A percentile compares a stretch with the other conserved stretches of the same genome.
phyloP scores from a whole-genome alignment of 2,329 filamentous ascomycete genomes.

The Cladobotryum mycophilum region DNA sequence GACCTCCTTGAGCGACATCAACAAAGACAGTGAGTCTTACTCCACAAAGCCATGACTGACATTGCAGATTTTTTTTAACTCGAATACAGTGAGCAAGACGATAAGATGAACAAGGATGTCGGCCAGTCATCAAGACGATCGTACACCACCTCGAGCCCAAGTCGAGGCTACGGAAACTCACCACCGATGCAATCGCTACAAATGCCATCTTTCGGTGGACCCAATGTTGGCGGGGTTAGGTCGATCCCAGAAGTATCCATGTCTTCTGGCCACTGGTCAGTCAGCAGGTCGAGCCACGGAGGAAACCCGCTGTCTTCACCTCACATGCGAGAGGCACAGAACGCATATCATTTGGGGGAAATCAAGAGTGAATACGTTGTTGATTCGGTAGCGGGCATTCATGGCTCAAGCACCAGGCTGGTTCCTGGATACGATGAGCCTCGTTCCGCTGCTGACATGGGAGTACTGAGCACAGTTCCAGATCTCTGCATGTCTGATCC shows the following conservation, averaged over 20 bases:
- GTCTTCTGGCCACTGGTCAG: conserved; percentile 18
- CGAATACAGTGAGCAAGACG: conserved; percentile 19
- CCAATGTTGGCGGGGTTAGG: conserved; percentile 6
- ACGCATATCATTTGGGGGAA: conserved; percentile 17
- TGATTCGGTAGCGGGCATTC: conserved; percentile 13
- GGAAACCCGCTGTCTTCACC: conserved; percentile 12
- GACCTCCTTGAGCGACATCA: conserved; percentile 54
- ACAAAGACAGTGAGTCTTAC: conserved; percentile 30
- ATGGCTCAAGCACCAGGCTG: conserved; percentile 13
- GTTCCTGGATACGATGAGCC: conserved; percentile 17
- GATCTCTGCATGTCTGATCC: conserved; percentile 18
- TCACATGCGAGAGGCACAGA: conserved; percentile 14
- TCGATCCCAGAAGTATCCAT: conserved; percentile 13
- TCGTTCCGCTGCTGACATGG: conserved; percentile 18
- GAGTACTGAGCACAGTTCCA: conserved; percentile 14
- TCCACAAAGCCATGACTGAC: not conserved
- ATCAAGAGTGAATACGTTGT: conserved; percentile 20
- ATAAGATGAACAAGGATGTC: conserved; percentile 3
- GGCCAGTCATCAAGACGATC: conserved; percentile 11
- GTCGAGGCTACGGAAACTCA: conserved; percentile 12
- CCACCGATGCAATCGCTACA: conserved; percentile 15
- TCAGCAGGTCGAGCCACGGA: conserved; percentile 9
- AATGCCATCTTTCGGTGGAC: conserved; percentile 15
- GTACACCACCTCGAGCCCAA: conserved; percentile 15
- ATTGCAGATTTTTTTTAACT: not conserved